phyloP scores from a whole-genome alignment of 441 rosid species.

The Erodium moschatum region DNA sequence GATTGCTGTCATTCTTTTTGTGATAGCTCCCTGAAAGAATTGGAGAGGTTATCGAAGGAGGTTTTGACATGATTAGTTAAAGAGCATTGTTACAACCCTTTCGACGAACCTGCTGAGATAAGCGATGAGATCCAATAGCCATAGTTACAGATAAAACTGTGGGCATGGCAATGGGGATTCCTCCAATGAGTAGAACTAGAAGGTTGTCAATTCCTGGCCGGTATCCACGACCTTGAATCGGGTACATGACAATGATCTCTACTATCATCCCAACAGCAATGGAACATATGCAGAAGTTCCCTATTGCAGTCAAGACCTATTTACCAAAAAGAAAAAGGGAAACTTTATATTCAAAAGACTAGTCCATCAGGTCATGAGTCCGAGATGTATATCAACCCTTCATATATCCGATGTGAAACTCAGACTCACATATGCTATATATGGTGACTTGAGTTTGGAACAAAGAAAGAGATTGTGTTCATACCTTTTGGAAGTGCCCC shows the following conservation, averaged over 20 bases:
- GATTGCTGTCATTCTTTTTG: slow-evolving; percentile 92
- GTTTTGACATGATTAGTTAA: slow-evolving; percentile 39
- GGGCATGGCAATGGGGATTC: slow-evolving; percentile 94
- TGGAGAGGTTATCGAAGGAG: slow-evolving; percentile 65
- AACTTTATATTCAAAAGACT: too few relatives aligned
- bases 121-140: slow-evolving; percentile 91
- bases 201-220: slow-evolving; percentile 86
- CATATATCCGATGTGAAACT: too few relatives aligned
- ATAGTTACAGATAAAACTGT: slow-evolving; percentile 40
- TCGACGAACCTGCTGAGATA: slow-evolving; percentile 55
- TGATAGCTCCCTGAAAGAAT: slow-evolving; percentile 84
- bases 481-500: slow-evolving; percentile 75
- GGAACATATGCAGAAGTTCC: slow-evolving; percentile 90
- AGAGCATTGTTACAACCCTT: too few relatives aligned
- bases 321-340: slow-evolving; percentile 9
- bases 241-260: slow-evolving; percentile 84
- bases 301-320: slow-evolving; percentile 81
- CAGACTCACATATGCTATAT: too few relatives aligned
- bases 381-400: too few relatives aligned
- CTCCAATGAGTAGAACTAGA: slow-evolving; percentile 86
- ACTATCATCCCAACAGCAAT: slow-evolving; percentile 60
- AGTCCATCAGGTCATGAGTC: too few relatives aligned
- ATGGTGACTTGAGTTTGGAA: too few relatives aligned
- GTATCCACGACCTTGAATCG: slow-evolving; percentile 65
- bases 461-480: slow-evolving; percentile 17